These are phyloP conservation scores for Hyphopichia buzzinii DNA, from an alignment of 1,139 yeast species.

Conservation along the genomic window DNA sequence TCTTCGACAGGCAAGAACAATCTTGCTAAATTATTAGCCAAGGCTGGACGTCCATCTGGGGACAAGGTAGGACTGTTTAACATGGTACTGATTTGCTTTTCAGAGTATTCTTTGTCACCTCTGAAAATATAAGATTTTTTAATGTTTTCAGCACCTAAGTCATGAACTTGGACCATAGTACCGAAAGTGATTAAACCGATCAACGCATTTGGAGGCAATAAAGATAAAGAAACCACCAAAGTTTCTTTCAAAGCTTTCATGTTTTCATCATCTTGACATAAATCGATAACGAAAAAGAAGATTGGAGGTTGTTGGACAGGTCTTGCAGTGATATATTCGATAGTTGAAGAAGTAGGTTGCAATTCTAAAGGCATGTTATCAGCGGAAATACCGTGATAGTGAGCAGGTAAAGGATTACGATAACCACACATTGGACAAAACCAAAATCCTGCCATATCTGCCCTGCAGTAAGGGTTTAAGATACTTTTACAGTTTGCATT, in stretches of 20 bases:
- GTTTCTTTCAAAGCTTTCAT: constrained; percentile 86
- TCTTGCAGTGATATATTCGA: constrained; percentile 85
- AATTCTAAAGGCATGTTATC: constrained; percentile 88
- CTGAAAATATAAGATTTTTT: constrained; percentile 85
- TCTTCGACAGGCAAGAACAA: constrained; percentile 84
- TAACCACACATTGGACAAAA: constrained; percentile 82
- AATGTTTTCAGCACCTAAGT: constrained; percentile 75
- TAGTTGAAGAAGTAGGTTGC: constrained; percentile 73
- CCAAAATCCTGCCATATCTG: constrained; percentile 88
- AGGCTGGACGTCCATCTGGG: constrained; percentile 21
- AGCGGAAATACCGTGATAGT: constrained; percentile 79
- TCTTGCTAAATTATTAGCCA: constrained; percentile 45
- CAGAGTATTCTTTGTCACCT: constrained; percentile 85
- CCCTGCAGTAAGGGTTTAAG: constrained; percentile 82
- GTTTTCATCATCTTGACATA: constrained; percentile 94
- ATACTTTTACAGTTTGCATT: constrained; percentile 78
- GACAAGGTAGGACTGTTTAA: constrained; percentile 51
- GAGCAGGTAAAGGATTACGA: constrained; percentile 86
- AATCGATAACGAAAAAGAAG: constrained; percentile 84
- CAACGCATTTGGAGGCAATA: constrained; percentile 90
- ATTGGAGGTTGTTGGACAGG: constrained; percentile 94
- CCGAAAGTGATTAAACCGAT: constrained; percentile 93
- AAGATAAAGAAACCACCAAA: constrained; percentile 72
- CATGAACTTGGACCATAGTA: constrained; percentile 93
- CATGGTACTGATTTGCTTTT: constrained; percentile 74